phyloP scores from a whole-genome alignment of 2,329 filamentous ascomycete genomes.

The Fusarium denticulatum region DNA sequence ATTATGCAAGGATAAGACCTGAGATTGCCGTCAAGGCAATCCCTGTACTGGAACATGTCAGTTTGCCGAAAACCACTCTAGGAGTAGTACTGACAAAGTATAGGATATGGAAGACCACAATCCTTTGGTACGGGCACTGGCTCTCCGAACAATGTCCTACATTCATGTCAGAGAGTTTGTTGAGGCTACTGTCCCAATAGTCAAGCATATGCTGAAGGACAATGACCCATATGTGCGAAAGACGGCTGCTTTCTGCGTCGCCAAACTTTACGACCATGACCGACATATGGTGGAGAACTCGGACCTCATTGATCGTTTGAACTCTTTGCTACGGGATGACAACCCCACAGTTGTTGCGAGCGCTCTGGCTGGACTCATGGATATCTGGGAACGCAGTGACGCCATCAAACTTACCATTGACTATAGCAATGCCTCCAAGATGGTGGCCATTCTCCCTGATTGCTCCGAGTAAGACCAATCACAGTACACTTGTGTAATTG shows the following conservation, averaged over 20 bases:
- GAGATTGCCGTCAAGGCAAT: conserved; percentile 94
- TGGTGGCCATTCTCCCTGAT: conserved; percentile 94
- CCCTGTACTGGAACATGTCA: conserved; percentile 82
- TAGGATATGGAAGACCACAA: conserved; percentile 95
- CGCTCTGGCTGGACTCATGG: conserved; percentile 88
- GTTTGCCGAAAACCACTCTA: conserved; percentile 32
- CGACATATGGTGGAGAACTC: conserved; percentile 87
- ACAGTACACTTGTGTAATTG: not conserved
- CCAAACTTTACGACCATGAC: conserved; percentile 98
- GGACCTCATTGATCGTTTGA: conserved; percentile 91
- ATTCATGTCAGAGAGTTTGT: conserved; percentile 97
- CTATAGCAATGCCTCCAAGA: conserved; percentile 96
- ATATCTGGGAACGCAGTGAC: conserved; percentile 98
- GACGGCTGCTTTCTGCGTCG: conserved; percentile 94
- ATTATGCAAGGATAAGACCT: conserved; percentile 93
- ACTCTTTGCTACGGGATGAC: conserved; percentile 89
- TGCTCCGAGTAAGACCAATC: conserved; percentile 85
- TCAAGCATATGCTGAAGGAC: conserved; percentile 86
- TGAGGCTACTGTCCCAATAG: conserved; percentile 84
- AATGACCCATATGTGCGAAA: conserved; percentile 96
- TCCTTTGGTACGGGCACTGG: conserved; percentile 89
- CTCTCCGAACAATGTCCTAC: conserved; percentile 95
- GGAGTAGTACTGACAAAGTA: conserved; percentile 23
- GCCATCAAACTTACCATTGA: conserved; percentile 98
- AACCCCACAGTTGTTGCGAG: conserved; percentile 98